Base-by-base conservation (phyloP, 2,329 filamentous ascomycete genomes). In the Dothistroma septosporum region DNA sequence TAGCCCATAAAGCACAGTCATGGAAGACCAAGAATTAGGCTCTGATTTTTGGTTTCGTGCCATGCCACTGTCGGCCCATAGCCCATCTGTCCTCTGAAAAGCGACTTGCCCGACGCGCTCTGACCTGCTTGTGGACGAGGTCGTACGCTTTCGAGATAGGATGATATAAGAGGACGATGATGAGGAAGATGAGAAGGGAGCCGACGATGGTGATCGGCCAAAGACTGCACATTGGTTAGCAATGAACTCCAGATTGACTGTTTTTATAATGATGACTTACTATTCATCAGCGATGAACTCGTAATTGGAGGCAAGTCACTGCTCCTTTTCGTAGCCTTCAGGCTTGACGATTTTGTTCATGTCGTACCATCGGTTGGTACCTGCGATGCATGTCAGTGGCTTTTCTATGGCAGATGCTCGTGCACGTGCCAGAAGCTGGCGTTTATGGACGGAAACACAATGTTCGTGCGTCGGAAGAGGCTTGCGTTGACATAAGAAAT, bases 331-430 rank as follows among this genome's bases (percentile, higher is more conserved):
- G 78, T 89, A 96, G 64, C 93, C 94, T 68, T 87, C 85, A 14
- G 94, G 94, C 80, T 94, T 96, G 63, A 87, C 78, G 75, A 93
- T 78, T 59, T 86, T 84, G 76, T 92, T 95, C 70, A 92, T 76
- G 50, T 97, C 90, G 74, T 89, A 97, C 80, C 84, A 99, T 69
- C 88, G 86, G 35, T 89, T 85, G 56, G 93, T 97, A 80, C 90
- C 90, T 93, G 58, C 32, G 14, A 47, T 24, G 48, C 24, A 16
- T 44, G 31, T 63, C 32, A 61, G 63, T 50, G 46, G 48, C 32
- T 48, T 32, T 48, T 22, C 14, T 32, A 35, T 7, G 41, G 41
- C n/a, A 55, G 31, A 21, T 22, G 28, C 21, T 19, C 24, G 57
- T 31, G 35, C 22, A 44, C 19, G 48, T 31, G 57, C 41, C 41